phyloP scores from a whole-genome alignment of 352 stramenopile genomes.

The Pythium inflatum region DNA sequence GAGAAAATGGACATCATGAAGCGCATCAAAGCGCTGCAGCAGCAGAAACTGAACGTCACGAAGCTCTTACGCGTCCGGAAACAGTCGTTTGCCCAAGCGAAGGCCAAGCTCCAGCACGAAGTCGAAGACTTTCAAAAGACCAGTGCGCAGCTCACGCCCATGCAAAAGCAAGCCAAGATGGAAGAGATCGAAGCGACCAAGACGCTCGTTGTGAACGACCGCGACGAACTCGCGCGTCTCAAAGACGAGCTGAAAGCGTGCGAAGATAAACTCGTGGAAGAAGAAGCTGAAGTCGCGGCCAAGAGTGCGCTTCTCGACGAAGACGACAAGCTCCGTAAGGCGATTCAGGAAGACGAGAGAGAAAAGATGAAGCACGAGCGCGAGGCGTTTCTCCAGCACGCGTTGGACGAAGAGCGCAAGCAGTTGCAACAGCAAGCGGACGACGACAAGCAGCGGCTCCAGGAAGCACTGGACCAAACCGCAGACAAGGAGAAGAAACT shows the following conservation, averaged over 20 bases:
- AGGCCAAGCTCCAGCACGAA: constrained; percentile 68
- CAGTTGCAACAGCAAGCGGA: constrained; percentile 63
- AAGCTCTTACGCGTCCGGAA: constrained; percentile 80
- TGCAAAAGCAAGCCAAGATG: constrained; percentile 68
- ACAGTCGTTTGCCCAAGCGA: constrained; percentile 73
- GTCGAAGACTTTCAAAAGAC: constrained; percentile 81
- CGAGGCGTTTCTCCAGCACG: constrained; percentile 58
- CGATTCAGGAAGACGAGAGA: constrained; percentile 82
- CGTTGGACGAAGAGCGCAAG: constrained; percentile 65
- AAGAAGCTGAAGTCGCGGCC: constrained; percentile 72
- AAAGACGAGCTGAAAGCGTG: constrained; percentile 68
- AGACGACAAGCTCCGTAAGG: constrained; percentile 74
- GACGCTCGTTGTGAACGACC: constrained; percentile 60
- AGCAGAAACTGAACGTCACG: constrained; percentile 72
- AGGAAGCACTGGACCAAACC: constrained; percentile 50
- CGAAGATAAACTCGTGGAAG: constrained; percentile 69
- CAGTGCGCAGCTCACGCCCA: constrained; percentile 35
- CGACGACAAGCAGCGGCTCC: constrained; percentile 59
- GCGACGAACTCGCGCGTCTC: constrained; percentile 55
- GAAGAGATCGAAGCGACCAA: constrained; percentile 65
- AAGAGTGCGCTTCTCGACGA: constrained; percentile 78
- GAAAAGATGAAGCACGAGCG: constrained; percentile 81
- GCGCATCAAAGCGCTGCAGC: constrained; percentile 84
- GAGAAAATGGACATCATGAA: constrained; percentile 93
- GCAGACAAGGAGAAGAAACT: constrained; percentile 83